Evolutionary conservation across 495 filamentous ascomycete species (phyloP), one percentile per base, ranked within the genome.

Genomic region (Penicillium crystallinum): DNA sequence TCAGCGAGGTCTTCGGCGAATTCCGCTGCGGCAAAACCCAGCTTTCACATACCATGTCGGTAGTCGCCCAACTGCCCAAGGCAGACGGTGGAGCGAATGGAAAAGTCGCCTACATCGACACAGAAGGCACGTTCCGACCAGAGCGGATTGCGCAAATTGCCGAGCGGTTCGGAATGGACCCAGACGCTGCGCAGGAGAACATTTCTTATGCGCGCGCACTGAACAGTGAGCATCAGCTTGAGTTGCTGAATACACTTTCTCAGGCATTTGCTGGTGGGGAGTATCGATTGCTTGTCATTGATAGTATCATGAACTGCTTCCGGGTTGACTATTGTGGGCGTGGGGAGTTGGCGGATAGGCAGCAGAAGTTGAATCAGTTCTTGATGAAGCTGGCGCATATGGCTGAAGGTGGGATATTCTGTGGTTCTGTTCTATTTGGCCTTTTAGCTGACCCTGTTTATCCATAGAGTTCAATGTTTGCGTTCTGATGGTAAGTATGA

Each of bases 91-190:
- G 87, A 8, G 87, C 84, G 8, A 84, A 85, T 59, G 87, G 87
- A 23, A 90, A 89, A 60, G 87, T 88, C 35, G 87, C 87, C 31
- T 90, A 88, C 58, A 89, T 91, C 61, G 85, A 91, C 56, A 90
- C 87, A 3, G 87, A 91, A 62, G 87, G 87, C 17, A 90, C 87
- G 0, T 91, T 90, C 58, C 74, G 87, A 33, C 87, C 87, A 2
- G 87, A 91, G 55, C 74, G 78, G 30, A 85, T 86, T 33, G 72
- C 72, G 7, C 86, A 90, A 63, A 90, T 91, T 54, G 83, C 84
- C 9, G 86, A 89, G 54, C 77, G 87, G 9, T 91, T 88, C 69
- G 83, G 84, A 4, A 72, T 87, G 29, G 84, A 88, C 58, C 75
- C 81, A 1, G 82, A 83, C 34, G 68, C 71, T 36, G 79, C 83